These are phyloP conservation scores for Vitis hybrid DNA, from an alignment of 177 flowering plant species.

Conservation along the genomic window DNA sequence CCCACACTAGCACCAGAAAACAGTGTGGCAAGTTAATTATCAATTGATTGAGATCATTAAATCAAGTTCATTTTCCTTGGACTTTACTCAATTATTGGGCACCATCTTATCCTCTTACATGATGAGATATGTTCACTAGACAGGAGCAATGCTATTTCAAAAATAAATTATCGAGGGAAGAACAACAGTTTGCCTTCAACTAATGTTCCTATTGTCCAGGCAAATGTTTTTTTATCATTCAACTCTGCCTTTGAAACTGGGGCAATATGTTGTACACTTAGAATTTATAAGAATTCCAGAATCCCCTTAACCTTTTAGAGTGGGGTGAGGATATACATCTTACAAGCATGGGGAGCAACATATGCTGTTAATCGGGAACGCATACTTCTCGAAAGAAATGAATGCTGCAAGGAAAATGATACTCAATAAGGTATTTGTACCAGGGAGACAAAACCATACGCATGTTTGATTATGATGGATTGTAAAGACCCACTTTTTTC, in stretches of 20 bases:
- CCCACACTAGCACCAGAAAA: too few species aligned
- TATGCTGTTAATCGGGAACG: slow-evolving; percentile 12
- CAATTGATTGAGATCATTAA: too few species aligned
- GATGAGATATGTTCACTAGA: too few species aligned
- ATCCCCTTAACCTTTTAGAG: neutral
- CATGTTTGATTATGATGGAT: too few species aligned
- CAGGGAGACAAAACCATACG: too few species aligned
- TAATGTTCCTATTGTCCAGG: neutral
- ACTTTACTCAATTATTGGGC: too few species aligned
- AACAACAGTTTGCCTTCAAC: neutral
- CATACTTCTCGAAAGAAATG: slow-evolving; percentile 12
- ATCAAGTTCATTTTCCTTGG: too few species aligned
- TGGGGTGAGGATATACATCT: slow-evolving; percentile 29
- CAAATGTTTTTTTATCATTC: neutral
- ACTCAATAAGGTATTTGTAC: neutral
- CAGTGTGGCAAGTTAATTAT: too few species aligned
- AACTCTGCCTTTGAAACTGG: neutral
- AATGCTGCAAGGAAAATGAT: slow-evolving; percentile 17
- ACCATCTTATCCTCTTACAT: too few species aligned
- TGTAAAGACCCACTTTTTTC: too few species aligned
- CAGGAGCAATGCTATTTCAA: too few species aligned
- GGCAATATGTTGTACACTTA: neutral
- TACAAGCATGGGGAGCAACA: slow-evolving; percentile 28
- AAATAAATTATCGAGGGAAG: too few species aligned
- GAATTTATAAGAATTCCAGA: neutral